These are phyloP conservation scores for Chalaropsis ovoidea DNA, from an alignment of 2,329 filamentous ascomycete species.

Conservation along the genomic window DNA sequence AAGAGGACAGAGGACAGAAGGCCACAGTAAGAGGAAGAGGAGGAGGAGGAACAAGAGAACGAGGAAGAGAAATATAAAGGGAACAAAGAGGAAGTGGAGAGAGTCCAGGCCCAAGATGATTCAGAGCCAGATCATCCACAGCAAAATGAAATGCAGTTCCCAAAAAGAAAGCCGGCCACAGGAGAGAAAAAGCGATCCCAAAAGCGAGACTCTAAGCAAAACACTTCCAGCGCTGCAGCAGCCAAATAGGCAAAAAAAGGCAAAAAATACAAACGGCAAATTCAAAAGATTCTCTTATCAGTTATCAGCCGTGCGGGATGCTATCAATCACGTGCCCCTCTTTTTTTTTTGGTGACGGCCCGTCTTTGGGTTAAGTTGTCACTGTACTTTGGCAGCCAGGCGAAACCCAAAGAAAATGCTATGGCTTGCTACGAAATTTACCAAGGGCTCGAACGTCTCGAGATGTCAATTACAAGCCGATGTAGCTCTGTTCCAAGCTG, in stretches of 20 bases:
- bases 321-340: conserved; percentile 24
- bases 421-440: too few species aligned
- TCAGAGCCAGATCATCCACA: conserved; percentile 17
- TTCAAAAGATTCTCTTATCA: conserved; percentile 24
- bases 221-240: not conserved
- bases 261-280: not conserved
- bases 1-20: not conserved
- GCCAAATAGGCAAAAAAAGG: not conserved
- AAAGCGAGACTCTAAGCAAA: conserved; percentile 10
- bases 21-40: not conserved
- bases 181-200: conserved; percentile 6
- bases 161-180: not conserved
- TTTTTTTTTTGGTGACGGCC: not conserved
- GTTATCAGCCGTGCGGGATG: conserved; percentile 22
- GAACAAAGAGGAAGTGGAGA: conserved; percentile 1
- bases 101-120: conserved; percentile 7
- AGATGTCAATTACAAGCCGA: not conserved
- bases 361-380: not conserved
- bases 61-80: not conserved
- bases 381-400: not conserved
- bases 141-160: not conserved
- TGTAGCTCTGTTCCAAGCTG: not conserved
- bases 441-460: too few species aligned
- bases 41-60: not conserved
- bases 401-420: not conserved